Conservation (phyloP, 306 rosid species). For the Canavalia ensiformis region DNA sequence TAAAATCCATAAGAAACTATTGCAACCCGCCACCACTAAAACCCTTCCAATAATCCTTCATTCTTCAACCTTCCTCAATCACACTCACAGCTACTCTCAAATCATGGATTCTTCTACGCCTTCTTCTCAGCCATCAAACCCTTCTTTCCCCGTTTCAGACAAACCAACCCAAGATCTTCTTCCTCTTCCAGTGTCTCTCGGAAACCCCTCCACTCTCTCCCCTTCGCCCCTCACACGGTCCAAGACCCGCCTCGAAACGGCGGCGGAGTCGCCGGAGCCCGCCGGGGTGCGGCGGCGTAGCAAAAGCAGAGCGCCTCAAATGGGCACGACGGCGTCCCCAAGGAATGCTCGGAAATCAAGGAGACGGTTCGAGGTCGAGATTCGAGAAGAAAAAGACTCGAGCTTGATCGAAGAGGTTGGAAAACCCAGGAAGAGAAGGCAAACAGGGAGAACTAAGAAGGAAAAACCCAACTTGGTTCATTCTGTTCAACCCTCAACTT, state of each 20-base stretch:
- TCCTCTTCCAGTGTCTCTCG: conserved; percentile 54
- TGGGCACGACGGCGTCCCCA: conserved; percentile 67
- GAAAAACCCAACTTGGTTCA: conserved; percentile 65
- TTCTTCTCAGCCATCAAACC: conserved; percentile 49
- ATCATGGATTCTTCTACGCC: conserved; percentile 64
- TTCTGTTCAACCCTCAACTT: conserved; percentile 56
- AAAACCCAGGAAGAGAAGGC: conserved; percentile 64
- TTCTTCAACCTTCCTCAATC: not conserved
- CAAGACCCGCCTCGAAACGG: conserved; percentile 64
- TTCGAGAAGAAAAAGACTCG: conserved; percentile 71
- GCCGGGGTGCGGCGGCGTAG: conserved; percentile 57
- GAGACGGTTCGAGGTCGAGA: conserved; percentile 68
- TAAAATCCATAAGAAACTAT: not conserved
- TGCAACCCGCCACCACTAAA: not conserved
- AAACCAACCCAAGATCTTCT: conserved; percentile 46
- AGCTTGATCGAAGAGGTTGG: conserved; percentile 62
- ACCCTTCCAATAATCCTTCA: not conserved
- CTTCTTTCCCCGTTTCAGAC: conserved; percentile 27
- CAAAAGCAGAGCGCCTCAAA: conserved; percentile 56
- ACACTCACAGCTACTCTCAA: not conserved
- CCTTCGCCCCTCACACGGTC: conserved; percentile 65
- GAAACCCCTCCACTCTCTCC: conserved; percentile 50
- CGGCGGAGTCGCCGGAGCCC: conserved; percentile 57
- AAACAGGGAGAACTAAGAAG: conserved; percentile 64
- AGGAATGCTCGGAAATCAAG: conserved; percentile 66